Evolutionary conservation across 257 asterid species (phyloP), one percentile per base, ranked within the genome.

Genomic region (Jacaranda copaia): DNA sequence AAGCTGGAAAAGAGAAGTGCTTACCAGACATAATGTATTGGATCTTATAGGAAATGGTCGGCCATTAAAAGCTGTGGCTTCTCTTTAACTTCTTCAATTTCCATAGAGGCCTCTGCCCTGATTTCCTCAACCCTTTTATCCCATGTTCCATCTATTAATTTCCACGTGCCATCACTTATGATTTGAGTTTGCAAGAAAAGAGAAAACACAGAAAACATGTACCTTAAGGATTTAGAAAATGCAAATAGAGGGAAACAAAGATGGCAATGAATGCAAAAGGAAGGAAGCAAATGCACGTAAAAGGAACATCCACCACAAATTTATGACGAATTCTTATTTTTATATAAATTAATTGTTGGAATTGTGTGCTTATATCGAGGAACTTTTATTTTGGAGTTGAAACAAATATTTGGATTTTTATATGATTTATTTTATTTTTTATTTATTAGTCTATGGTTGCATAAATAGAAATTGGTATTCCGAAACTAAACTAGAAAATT

Each of bases 161-260:
- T 93, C 99, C 99, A 95, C 0, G 97, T 90, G 56, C 93, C 92
- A 57, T 95, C 97, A 61, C 91, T 89, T 80, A 95, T 85, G 61
- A 93, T 85, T 87, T 93, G 97, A 79, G 99, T 91, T 98, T 95
- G 97, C 86, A 82, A 48, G 19, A 52, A 60, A 65, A 32, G 75
- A 8, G 60, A 56, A 15, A 79, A 75, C 36, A 61, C 14, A 65
- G 68, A 70, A 46, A 68, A 3, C 3, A 49, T 75, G 78, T 79
- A 64, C 55, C 32, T 75, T 57, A 25, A 56, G 61, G 57, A 20
- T 56, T 69, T 7, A 11, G 7, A 61, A 63, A 40, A 42, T 66
- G 35, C n/a, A 67, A 76, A 51, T 52, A 79, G 62, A 49, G 15
- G 20, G 14, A 51, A 57, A 59, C 48, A 80, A 46, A 1, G 57